Conservation (phyloP, 2,329 filamentous ascomycete species). For the Diaporthe sp. region DNA sequence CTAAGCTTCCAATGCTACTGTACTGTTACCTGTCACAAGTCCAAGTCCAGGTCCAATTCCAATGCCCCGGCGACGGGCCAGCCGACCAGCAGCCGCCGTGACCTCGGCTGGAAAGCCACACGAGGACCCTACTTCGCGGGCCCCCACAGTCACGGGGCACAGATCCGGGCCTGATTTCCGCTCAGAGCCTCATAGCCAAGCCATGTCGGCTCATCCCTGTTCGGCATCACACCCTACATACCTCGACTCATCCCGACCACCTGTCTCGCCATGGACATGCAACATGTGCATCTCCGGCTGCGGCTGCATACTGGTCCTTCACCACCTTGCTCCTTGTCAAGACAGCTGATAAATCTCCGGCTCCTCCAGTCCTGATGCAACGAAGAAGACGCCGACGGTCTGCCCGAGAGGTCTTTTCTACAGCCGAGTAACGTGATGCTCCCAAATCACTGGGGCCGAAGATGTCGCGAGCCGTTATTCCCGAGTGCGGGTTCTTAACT, state of each 20-base stretch:
- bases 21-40: constrained; percentile 23
- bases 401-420: not conserved
- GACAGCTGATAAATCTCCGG: not conserved
- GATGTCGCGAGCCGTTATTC: not conserved
- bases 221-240: not conserved
- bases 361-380: not conserved
- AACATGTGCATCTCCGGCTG: not conserved
- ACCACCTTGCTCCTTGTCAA: not conserved
- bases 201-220: constrained; percentile 16
- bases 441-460: not conserved
- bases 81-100: constrained; percentile 7
- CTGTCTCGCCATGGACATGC: constrained; percentile 3
- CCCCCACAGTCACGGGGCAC: constrained; percentile 10
- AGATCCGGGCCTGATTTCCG: constrained; percentile 11
- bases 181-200: constrained; percentile 18
- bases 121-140: not conserved
- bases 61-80: not conserved
- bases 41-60: not conserved
- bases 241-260: not conserved
- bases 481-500: not conserved
- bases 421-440: not conserved
- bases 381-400: not conserved
- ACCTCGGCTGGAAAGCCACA: constrained; percentile 14
- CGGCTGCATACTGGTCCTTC: not conserved
- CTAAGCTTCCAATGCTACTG: constrained; percentile 16